A percentile compares a stretch with the other conserved stretches of the same genome.
phyloP scores from a whole-genome alignment of 306 rosid species.

The Sicyos edulis region DNA sequence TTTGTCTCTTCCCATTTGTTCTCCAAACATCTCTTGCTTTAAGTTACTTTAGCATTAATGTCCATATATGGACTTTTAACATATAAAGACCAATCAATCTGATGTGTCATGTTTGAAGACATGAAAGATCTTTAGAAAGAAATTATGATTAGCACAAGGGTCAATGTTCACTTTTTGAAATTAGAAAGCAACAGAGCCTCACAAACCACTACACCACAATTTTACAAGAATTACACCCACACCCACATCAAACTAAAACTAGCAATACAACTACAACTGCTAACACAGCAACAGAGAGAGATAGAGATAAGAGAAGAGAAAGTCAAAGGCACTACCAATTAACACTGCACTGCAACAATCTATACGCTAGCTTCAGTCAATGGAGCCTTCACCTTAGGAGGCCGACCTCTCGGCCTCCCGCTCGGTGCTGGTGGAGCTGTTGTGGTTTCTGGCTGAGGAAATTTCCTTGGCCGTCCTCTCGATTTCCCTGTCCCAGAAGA shows the following conservation, averaged over 20 bases:
- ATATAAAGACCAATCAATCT: not conserved
- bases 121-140: no score
- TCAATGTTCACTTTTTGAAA: slow-evolving; percentile 19
- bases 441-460: slow-evolving; percentile 30
- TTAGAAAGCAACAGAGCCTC: slow-evolving; percentile 28
- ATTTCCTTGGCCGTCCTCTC: slow-evolving; percentile 73
- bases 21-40: not conserved
- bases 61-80: not conserved
- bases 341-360: slow-evolving; percentile 15
- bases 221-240: slow-evolving; percentile 35
- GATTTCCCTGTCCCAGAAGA: slow-evolving; percentile 38
- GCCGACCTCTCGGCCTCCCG: slow-evolving; percentile 69
- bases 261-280: slow-evolving; percentile 15
- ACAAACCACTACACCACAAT: slow-evolving; percentile 34
- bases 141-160: not conserved
- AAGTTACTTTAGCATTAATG: no score
- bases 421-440: slow-evolving; percentile 12
- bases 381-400: slow-evolving; percentile 65
- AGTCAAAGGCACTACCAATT: slow-evolving; percentile 18
- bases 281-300: slow-evolving; percentile 21
- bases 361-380: slow-evolving; percentile 60
- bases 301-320: not conserved
- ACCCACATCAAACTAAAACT: slow-evolving; percentile 27
- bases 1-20: not conserved
- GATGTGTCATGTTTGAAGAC: no score